A percentile compares a stretch with the other conserved stretches of the same genome.
These are phyloP conservation scores for Breviolum minutum DNA, from an alignment of 73 alveolate species.

Conservation along the genomic window DNA sequence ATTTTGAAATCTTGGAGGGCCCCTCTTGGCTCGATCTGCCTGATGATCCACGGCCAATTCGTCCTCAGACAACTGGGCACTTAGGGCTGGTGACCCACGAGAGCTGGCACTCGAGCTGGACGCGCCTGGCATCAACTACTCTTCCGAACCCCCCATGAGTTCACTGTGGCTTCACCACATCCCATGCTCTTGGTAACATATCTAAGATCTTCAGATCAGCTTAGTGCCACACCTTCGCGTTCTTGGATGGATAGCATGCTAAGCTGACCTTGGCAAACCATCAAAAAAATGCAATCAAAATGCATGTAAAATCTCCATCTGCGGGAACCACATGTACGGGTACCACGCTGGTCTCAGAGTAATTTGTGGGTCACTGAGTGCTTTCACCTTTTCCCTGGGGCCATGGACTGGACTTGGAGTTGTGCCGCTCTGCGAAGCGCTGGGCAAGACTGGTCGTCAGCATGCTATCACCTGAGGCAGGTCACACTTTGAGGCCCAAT, in stretches of 20 bases:
- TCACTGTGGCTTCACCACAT: no score
- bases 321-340: no score
- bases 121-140: neutral
- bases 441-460: neutral
- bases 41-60: no score
- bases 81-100: neutral
- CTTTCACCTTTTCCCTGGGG: neutral
- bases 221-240: neutral
- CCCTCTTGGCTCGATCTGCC: no score
- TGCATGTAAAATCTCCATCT: no score
- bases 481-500: neutral
- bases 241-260: constrained; percentile 35
- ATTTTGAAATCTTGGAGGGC: no score
- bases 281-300: no score
- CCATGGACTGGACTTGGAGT: neutral
- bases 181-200: no score
- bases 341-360: no score
- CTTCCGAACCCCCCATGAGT: no score
- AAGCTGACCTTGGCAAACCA: neutral
- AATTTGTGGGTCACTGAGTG: neutral
- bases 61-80: neutral
- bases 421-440: neutral
- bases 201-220: neutral
- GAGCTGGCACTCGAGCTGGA: neutral
- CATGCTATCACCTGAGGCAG: neutral